Evolutionary conservation across 2,329 filamentous ascomycete species (phyloP), one percentile per base, ranked within the genome.

Genomic region (Chaetomium sp.): DNA sequence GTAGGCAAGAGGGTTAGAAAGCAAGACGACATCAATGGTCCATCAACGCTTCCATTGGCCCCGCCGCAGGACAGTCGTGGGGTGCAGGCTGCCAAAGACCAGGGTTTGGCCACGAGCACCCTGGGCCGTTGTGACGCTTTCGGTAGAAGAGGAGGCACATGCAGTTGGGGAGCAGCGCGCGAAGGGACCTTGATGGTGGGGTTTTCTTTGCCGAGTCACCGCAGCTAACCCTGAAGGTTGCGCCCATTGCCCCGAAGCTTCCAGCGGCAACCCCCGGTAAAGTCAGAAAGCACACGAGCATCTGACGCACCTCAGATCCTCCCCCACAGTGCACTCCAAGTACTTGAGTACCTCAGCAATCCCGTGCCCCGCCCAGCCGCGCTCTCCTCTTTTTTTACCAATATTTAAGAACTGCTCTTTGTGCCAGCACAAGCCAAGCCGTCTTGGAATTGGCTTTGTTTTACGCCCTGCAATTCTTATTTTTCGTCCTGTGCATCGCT

Each of bases 221-320:
- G 33, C 45, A 44, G 49, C 6, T 45, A 53, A 37, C 50, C 40
- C 47, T 46, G 46, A 4, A 12, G 14, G 32, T 40, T 43, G 43
- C 7, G 36, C 11, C 36, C 11, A 12, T 8, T 27, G 14, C 42
- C 49, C 27, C 48, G 40, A 38, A 27, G 19, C 19, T 27, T 53
- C 41, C 41, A 53, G 46, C 55, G 50, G 42, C 55, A 51, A 19
- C n/a, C 40, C 54, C 49, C 54, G 49, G 54, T 19, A 49, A 52
- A 27, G 19, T 27, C 2, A 27, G 19, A 27, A 47, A 50, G 45
- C 50, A 53, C 54, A 56, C 53, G 52, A 54, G 53, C 52, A 52
- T 58, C 43, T 55, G 49, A 55, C 44, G 46, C 52, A 49, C 11
- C 45, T 19, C 36, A 46, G 34, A 11, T 12, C 40, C 33, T 32